These are phyloP conservation scores for Alternaria viburni DNA, from an alignment of 2,329 filamentous ascomycete genomes.

Conservation along the genomic window DNA sequence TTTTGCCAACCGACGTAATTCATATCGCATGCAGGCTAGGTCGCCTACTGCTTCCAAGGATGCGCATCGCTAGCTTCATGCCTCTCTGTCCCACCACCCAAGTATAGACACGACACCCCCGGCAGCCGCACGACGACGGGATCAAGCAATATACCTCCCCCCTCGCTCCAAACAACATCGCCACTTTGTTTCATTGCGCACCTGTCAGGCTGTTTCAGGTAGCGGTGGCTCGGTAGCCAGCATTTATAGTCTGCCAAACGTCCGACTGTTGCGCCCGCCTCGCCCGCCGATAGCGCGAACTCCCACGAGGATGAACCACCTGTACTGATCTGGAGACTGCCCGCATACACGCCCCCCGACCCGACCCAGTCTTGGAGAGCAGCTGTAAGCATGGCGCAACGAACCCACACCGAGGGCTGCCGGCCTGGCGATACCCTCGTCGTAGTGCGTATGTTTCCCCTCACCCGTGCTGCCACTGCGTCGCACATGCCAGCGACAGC, in stretches of 20 bases:
- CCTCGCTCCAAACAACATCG: background rate
- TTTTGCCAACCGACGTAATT: constrained; percentile 9
- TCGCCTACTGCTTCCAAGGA: constrained; percentile 2
- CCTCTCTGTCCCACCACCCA: constrained; percentile 4
- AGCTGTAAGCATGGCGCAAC: constrained; percentile 36
- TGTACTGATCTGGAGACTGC: constrained; percentile 23
- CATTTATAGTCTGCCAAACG: background rate
- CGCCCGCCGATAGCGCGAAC: constrained; percentile 16
- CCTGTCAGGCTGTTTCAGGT: background rate
- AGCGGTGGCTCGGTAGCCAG: constrained; percentile 6
- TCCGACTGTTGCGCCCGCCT: constrained; percentile 12
- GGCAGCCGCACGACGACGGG: background rate
- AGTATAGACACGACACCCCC: constrained; percentile 8
- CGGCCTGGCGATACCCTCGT: constrained; percentile 70
- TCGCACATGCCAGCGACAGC: background rate
- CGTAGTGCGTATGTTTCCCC: constrained; percentile 70
- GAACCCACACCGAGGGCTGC: constrained; percentile 57
- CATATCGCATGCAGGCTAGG: background rate
- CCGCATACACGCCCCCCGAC: constrained; percentile 4
- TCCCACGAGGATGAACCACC: constrained; percentile 17
- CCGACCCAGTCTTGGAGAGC: constrained; percentile 6
- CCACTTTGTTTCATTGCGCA: background rate
- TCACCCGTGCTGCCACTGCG: background rate
- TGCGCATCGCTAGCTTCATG: background rate
- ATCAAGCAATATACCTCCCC: background rate